Conservation (phyloP, 2,329 filamentous ascomycete species). For the Neoscytalidium dimidiatum region DNA sequence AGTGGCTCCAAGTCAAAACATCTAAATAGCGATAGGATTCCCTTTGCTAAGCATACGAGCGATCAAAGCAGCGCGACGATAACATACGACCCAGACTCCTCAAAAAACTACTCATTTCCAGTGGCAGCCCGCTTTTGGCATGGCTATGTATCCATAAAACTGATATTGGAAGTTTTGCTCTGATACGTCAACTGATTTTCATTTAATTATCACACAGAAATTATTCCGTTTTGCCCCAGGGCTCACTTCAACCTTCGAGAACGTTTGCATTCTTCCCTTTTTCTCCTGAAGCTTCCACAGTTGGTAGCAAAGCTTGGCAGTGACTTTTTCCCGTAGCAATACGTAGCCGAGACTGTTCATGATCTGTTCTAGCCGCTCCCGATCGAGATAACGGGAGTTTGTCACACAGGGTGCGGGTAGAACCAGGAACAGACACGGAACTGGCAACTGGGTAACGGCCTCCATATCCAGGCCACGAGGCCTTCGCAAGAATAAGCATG, state of each 20-base stretch:
- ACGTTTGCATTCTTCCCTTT: constrained; percentile 38
- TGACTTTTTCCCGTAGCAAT: constrained; percentile 67
- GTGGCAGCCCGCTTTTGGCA: no score
- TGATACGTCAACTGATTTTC: constrained; percentile 7
- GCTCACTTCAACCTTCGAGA: constrained; percentile 75
- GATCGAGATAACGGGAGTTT: constrained; percentile 88
- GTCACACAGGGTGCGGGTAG: constrained; percentile 83
- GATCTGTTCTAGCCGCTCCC: constrained; percentile 67
- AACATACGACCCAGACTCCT: no score
- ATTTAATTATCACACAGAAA: constrained; percentile 73
- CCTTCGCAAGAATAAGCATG: constrained; percentile 34
- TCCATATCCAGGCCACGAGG: constrained; percentile 3
- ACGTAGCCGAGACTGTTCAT: constrained; percentile 77
- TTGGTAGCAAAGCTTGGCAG: constrained; percentile 83
- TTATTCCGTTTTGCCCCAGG: constrained; percentile 82
- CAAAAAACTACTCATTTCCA: no score
- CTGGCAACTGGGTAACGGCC: constrained; percentile 33
- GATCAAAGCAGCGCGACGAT: no score
- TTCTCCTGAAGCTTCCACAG: constrained; percentile 66
- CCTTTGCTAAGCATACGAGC: no score
- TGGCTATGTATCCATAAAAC: background rate
- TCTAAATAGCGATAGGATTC: no score
- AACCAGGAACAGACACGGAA: constrained; percentile 83
- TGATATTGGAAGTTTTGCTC: background rate
- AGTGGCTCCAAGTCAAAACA: no score